Evolutionary conservation across 805 yeast species (phyloP), one percentile per base, ranked within the genome.

Genomic region (Wickerhamiella galacta): DNA sequence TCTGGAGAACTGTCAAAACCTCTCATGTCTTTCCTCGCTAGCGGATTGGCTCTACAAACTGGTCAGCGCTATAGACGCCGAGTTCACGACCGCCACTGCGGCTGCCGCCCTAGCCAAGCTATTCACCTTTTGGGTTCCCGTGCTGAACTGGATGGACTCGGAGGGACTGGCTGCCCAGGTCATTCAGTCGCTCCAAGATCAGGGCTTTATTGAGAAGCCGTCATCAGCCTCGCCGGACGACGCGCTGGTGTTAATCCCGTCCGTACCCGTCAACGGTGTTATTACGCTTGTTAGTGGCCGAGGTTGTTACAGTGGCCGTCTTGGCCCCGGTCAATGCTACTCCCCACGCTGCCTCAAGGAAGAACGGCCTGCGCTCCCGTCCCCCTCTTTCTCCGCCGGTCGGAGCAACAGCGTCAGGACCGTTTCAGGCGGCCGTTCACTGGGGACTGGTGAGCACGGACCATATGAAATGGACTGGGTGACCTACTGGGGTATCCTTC

Each of bases 241-340:
- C n/a, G n/a, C n/a, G n/a, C n/a, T n/a, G n/a, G n/a, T n/a, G n/a
- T n/a, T n/a, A n/a, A n/a, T n/a, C n/a, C n/a, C n/a, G n/a, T n/a
- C 12, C 19, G 36, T 26, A 1, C 23, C 20, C 12, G 36, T 44
- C 10, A 33, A 48, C 1, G 62, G 62, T 2, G 61, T 57, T 12
- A 25, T 57, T 12, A 52, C 61, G 3, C 31, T 38, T 6, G 36
- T 55, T 6, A 38, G 56, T 9, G 53, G 56, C n/a, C 28, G 33
- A 28, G 58, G 60, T 2, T 55, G 59, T 39, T 55, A 54, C 30
- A 37, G 57, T 3, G 47, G 42, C n/a, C 21, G 15, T 5, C 38
- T 31, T 4, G 34, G 25, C 3, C 30, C 33, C 5, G 36, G 37
- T 28, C 35, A 44, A 15, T 55, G 60, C 44, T 53, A 55, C 30